Conservation (phyloP, 768 basidiomycete species). For the Mycena indigotica region DNA sequence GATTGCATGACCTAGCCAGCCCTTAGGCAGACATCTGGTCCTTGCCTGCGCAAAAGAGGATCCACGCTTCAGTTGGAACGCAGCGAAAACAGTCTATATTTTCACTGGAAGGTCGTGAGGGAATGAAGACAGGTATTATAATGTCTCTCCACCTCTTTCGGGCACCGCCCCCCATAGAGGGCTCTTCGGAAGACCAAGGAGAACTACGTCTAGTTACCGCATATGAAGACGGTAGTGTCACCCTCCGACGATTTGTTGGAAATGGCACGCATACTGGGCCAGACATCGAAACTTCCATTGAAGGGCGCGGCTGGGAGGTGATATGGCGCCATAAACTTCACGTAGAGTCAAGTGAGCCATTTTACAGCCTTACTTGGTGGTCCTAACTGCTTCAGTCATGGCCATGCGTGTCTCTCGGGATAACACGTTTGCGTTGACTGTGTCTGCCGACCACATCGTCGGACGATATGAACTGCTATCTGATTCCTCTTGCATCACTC, state of each 20-base stretch:
- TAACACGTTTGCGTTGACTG: slow-evolving; percentile 65
- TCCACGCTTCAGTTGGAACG: slow-evolving; percentile 87
- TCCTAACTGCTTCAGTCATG: slow-evolving; percentile 80
- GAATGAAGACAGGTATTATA: slow-evolving; percentile 70
- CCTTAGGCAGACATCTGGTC: slow-evolving; percentile 85
- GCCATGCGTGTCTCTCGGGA: slow-evolving; percentile 72
- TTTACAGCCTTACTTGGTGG: background rate
- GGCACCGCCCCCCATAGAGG: slow-evolving; percentile 13
- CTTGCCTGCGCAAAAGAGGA: slow-evolving; percentile 63
- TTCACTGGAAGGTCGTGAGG: slow-evolving; percentile 50
- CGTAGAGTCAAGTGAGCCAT: slow-evolving; percentile 65
- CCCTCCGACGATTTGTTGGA: slow-evolving; percentile 54
- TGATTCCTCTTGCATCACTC: slow-evolving; percentile 32
- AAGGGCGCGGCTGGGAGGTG: slow-evolving; percentile 73
- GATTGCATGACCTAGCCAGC: background rate
- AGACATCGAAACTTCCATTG: slow-evolving; percentile 54
- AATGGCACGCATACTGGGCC: no score
- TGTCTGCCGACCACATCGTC: slow-evolving; percentile 83
- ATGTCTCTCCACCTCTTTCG: slow-evolving; percentile 82
- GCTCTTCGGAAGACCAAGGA: slow-evolving; percentile 34
- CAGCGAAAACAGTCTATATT: slow-evolving; percentile 38
- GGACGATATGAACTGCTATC: slow-evolving; percentile 62
- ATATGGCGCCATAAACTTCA: slow-evolving; percentile 71
- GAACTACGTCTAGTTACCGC: slow-evolving; percentile 68
- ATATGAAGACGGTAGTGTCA: slow-evolving; percentile 90